These are phyloP conservation scores for Saccharomyces pastorianus DNA, from an alignment of 1,139 yeast genomes.

Conservation along the genomic window DNA sequence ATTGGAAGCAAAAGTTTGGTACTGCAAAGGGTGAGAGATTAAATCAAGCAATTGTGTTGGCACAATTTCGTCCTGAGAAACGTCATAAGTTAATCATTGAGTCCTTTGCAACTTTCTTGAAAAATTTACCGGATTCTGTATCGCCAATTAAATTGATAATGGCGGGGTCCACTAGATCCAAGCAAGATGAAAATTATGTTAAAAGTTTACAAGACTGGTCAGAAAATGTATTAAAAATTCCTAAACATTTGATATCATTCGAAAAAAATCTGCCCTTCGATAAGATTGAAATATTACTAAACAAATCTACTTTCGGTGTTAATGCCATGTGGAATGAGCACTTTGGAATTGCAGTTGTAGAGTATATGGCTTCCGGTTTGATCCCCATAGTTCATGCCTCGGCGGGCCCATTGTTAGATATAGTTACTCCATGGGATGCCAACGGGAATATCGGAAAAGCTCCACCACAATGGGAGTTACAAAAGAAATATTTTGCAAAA, in stretches of 20 bases:
- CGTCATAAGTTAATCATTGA: conserved; percentile 65
- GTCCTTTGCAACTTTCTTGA: conserved; percentile 50
- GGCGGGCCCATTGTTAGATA: conserved; percentile 89
- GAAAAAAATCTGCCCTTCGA: conserved; percentile 70
- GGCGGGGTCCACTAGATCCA: conserved; percentile 77
- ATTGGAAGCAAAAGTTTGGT: conserved; percentile 33
- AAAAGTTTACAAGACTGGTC: conserved; percentile 42
- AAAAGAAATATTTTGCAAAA: conserved; percentile 24
- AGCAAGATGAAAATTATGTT: conserved; percentile 57
- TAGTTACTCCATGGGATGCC: conserved; percentile 53
- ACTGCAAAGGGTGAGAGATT: background rate
- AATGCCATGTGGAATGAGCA: conserved; percentile 99
- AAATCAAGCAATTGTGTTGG: conserved; percentile 63
- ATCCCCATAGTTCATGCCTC: conserved; percentile 89
- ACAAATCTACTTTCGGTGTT: conserved; percentile 64
- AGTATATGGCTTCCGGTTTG: conserved; percentile 78
- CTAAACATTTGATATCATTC: conserved; percentile 47
- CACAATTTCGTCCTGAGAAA: conserved; percentile 94
- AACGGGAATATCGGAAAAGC: conserved; percentile 9
- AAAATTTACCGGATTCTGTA: conserved; percentile 5
- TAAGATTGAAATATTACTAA: conserved; percentile 47
- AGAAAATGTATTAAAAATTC: conserved; percentile 38
- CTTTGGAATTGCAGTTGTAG: conserved; percentile 96
- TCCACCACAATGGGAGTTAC: background rate
- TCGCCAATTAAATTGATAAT: conserved; percentile 50